Percentiles rank a stretch among this genome's conserved stretches.
phyloP scores from a whole-genome alignment of 768 basidiomycete species.

The Thelephora ganbajun region DNA sequence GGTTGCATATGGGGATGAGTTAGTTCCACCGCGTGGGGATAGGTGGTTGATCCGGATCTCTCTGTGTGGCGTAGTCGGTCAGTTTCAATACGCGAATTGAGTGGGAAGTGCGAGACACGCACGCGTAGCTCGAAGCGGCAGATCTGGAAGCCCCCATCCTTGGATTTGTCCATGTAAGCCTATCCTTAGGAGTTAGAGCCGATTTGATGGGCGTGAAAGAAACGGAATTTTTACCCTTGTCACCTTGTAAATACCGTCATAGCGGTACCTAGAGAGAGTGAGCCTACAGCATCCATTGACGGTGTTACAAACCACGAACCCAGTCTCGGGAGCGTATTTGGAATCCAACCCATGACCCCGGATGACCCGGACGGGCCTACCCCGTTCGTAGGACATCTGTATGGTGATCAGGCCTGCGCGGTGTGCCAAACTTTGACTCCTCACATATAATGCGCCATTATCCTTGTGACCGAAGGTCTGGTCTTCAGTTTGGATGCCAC shows the following conservation, averaged over 20 bases:
- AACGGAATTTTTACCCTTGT: slow-evolving; percentile 7
- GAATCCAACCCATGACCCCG: slow-evolving; percentile 12
- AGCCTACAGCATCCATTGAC: not conserved
- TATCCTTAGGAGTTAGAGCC: no score
- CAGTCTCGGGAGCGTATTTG: slow-evolving; percentile 12
- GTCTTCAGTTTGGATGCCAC: slow-evolving; percentile 48
- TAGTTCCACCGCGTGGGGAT: no score
- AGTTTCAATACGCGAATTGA: no score
- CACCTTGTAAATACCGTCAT: slow-evolving; percentile 18
- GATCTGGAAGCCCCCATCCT: no score
- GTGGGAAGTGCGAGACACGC: no score
- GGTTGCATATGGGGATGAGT: no score
- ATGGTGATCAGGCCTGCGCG: not conserved
- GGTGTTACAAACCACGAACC: not conserved
- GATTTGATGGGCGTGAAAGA: not conserved
- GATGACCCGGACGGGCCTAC: slow-evolving; percentile 14
- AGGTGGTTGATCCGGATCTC: no score
- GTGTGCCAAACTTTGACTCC: not conserved
- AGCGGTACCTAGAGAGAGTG: slow-evolving; percentile 12
- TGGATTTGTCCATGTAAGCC: no score
- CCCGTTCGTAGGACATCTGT: slow-evolving; percentile 12
- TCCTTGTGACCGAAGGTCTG: slow-evolving; percentile 64
- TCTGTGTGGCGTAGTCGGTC: no score
- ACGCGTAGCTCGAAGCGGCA: no score
- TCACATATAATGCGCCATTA: slow-evolving; percentile 35